Conservation (phyloP, 116 monocot species). For the Iris pallida region DNA sequence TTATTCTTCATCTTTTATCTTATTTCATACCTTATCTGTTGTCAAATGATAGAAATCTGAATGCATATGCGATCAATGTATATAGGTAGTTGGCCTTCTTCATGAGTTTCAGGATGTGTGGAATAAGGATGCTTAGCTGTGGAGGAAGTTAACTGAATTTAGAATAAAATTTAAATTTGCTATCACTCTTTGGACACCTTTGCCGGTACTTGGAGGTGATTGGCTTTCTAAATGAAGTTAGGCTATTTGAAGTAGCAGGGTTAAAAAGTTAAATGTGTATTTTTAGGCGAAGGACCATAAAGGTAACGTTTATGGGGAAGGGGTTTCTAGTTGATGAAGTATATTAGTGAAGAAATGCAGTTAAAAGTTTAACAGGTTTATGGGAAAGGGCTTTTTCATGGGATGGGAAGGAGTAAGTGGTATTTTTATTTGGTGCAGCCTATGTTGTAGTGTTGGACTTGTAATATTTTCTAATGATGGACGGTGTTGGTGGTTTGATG, state of each 20-base stretch:
- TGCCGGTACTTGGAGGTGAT: constrained; percentile 7
- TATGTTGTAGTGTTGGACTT: constrained; percentile 22
- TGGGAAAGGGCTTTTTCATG: constrained; percentile 14
- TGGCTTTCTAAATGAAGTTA: constrained; percentile 4
- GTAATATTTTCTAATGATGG: constrained; percentile 29
- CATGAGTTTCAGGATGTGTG: constrained; percentile 4
- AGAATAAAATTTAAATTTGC: constrained; percentile 12
- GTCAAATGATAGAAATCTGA: not conserved
- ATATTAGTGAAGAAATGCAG: constrained; percentile 11
- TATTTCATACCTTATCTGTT: too few relatives aligned
- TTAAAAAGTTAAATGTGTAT: not conserved
- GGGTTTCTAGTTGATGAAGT: constrained; percentile 16
- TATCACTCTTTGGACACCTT: constrained; percentile 4
- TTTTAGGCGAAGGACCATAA: constrained; percentile 8
- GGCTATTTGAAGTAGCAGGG: not conserved
- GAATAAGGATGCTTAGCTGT: constrained; percentile 13
- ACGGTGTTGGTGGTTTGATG: constrained; percentile 40
- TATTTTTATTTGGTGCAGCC: constrained; percentile 15
- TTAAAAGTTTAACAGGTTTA: constrained; percentile 20
- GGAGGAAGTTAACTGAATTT: constrained; percentile 8
- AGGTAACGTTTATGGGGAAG: constrained; percentile 2
- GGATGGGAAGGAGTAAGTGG: constrained; percentile 16
- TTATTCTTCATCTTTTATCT: too few relatives aligned
- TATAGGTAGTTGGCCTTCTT: constrained; percentile 10
- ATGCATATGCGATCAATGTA: constrained; percentile 10